Evolutionary conservation across 352 stramenopile species (phyloP), one percentile per base, ranked within the genome.

Genomic region (Globisporangium takayamanum): DNA sequence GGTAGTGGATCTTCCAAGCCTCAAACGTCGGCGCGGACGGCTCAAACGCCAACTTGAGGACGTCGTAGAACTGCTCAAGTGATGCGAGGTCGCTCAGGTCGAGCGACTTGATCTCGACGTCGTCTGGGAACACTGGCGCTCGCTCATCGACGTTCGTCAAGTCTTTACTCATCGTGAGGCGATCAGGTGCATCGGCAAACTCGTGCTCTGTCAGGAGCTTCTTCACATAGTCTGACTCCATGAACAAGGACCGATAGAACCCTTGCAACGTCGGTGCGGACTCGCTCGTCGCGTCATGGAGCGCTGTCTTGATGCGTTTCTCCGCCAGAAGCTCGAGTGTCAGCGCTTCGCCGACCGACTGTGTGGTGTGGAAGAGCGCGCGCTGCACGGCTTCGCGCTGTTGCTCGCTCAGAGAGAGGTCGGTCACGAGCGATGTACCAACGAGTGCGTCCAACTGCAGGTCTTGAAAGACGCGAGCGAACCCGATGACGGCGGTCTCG

Each of bases 1-100:
- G 26, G 37, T 64, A 70, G 46, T 64, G 59, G 26, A 36, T 14
- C 51, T 64, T 64, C 64, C 59, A 70, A 16, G 50, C 51, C 20
- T 57, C 54, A 37, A 53, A 63, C 16, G 12, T 55, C 22, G 53
- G 65, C 6, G 60, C 55, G 2, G n/a, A 16, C 10, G 18, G 18
- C 2, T 55, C 64, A 15, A 55, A 67, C 37, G 59, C 64, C 18
- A 57, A 18, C 30, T 63, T 60, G 36, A 56, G 25, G 16, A 67
- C 55, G 4, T 52, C 36, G 25, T 57, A 70, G 15, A 70, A 30
- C 22, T 48, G n/a, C 16, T 26, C 37, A 1, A 61, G 15, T 10
- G 28, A 10, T 7, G 20, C 47, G 11, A 41, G 20, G 30, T 55
- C 20, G 16, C n/a, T 46, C 30, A 61, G 36, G 26, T 61, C 47